Base-by-base conservation (phyloP, 2,329 filamentous ascomycete species). In the Escovopsis sp. region DNA sequence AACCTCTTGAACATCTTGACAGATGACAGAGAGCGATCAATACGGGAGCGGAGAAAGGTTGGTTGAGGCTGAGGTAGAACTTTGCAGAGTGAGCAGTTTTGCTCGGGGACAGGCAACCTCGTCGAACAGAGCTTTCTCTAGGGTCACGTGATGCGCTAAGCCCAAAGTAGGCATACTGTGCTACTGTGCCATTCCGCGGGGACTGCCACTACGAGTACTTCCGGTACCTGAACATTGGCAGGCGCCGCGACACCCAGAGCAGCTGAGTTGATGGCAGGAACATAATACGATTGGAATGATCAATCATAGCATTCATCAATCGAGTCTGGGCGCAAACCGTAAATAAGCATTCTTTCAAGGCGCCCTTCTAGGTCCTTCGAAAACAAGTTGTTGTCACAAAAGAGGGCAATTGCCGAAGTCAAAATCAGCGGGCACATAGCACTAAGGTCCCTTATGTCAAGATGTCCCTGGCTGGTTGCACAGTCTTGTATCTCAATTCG, bases 1-100 rank as follows among this genome's bases (percentile, higher is more conserved):
- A 68, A 85, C 81, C 80, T 84, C 80, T 83, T 83, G 72, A 84
- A 81, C 81, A 85, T 85, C 77, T 74, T 83, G 73, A 66, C 67
- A 71, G 76, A 79, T 77, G 73, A 73, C 68, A 68, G 69, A 75
- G 73, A 75, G 73, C 73, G 70, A 70, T 72, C 66, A 63, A 65
- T 64, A 73, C 70, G 65, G 60, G 68, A 67, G 70, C 69, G 72
- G 69, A 72, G 69, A 69, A 69, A 65, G 66, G 68, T 70, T 67
- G 59, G 63, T 63, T 60, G 62, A 61, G 59, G 55, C 60, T 64
- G 63, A 62, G 62, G 61, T 61, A 67, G 64, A 66, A 66, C 60
- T 66, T 66, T 64, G 61, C 60, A 60, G 61, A 62, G 55, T 64
- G 63, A 67, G 64, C 63, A 67, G 63, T 64, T 66, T 66, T 67